A percentile compares a stretch with the other conserved stretches of the same genome.
Evolutionary conservation across 495 filamentous ascomycete genomes (phyloP).

Genomic region (Physcia stellaris): DNA sequence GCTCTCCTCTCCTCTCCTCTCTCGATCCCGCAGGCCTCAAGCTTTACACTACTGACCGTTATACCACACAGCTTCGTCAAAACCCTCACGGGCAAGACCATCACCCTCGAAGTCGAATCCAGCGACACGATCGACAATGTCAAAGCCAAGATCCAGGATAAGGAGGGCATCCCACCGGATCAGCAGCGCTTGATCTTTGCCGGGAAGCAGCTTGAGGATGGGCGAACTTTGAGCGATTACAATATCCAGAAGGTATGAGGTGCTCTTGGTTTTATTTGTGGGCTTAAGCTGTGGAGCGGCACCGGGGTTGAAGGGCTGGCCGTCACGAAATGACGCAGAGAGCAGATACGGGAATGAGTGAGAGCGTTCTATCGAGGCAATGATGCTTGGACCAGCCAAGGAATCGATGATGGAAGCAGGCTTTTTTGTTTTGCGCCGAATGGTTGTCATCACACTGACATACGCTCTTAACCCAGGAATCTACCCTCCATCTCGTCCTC

Average conservation of each 20-base stretch:
- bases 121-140: slow-evolving; percentile 98
- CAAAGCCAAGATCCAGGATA: slow-evolving; percentile 96
- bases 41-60: background rate
- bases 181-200: slow-evolving; percentile 99
- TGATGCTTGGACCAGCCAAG: no score
- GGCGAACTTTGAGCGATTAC: slow-evolving; percentile 95
- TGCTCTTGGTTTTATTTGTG: background rate
- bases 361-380: no score
- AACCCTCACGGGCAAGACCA: slow-evolving; percentile 98
- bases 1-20: slow-evolving; percentile 17
- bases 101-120: slow-evolving; percentile 99
- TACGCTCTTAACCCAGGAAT: slow-evolving; percentile 62
- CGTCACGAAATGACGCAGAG: no score
- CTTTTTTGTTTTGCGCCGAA: background rate
- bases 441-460: slow-evolving; percentile 4
- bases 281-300: no score
- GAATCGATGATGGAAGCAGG: no score
- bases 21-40: slow-evolving; percentile 9
- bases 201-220: slow-evolving; percentile 99
- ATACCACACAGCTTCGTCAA: slow-evolving; percentile 74
- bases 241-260: slow-evolving; percentile 93
- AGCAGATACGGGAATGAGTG: no score
- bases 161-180: slow-evolving; percentile 98
- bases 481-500: slow-evolving; percentile 96
- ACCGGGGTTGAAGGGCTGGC: no score